Base-by-base conservation (phyloP, 768 basidiomycete species). In the Suillus hirtellus region DNA sequence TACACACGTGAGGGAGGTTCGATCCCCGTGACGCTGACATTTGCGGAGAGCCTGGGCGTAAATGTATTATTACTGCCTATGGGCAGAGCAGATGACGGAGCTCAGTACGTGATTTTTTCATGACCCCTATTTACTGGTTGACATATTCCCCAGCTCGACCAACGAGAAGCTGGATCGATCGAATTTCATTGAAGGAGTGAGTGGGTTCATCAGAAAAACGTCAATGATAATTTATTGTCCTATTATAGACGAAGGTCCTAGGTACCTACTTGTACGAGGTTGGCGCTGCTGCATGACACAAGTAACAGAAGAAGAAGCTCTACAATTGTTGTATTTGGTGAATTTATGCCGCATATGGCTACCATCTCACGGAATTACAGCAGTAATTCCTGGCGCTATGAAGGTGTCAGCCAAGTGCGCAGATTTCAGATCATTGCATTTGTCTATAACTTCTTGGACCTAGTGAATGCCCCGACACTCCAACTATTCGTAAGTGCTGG, bases 1-100 rank as follows among this genome's bases (percentile, higher is more conserved):
- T 79, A 89, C 63, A 95, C 90, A 2, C 86, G 94, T 47, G 95
- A 96, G 74, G 94, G 94, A n/a, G 96, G 96, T 5, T 93, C 93
- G 7, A 96, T 96, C 66, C 95, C 95, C 0, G 92, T 96, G 37
- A 96, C 95, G 4, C 82, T 98, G 63, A 96, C 94, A 1, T 96
- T 99, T 73, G 93, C 95, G 11, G 93, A 97, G 72, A 86, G 86
- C 50, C 79, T 97, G 53, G 86, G 86, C 14, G 89, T 95, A 61
- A 97, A 95, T 70, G 93, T 97, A 10, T 74, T 96, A 62, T 79
- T 98, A 21, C 81, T 98, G 35, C 96, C 95, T 1, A 96, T 96
- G 89, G 95, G 95, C 2, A 82, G 96, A 58, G 92, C 93, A 2
- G 95, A 98, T 71, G 96, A 99, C 67, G 96, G 96, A 68, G 92